phyloP scores from a whole-genome alignment of 768 basidiomycete genomes.

The Leccinum truebloodii region DNA sequence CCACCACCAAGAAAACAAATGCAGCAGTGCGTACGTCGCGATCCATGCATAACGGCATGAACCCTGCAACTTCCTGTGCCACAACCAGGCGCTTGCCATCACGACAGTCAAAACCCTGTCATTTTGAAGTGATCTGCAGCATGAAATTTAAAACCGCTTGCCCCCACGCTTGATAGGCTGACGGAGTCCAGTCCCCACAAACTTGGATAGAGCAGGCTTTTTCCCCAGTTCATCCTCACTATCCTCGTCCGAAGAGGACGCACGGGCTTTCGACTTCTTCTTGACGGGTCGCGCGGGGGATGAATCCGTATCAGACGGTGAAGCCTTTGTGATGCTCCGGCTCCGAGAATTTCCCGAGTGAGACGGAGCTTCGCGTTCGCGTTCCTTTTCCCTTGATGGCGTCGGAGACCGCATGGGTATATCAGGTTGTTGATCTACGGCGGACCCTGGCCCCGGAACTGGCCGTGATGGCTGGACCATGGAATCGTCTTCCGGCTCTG shows the following conservation, averaged over 20 bases:
- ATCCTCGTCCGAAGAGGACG: conserved; percentile 52
- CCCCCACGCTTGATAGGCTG: conserved; percentile 79
- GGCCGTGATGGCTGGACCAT: conserved; percentile 5
- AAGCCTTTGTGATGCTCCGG: conserved; percentile 26
- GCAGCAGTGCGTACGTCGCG: neutral
- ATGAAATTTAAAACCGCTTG: conserved; percentile 59
- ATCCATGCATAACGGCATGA: conserved; percentile 6
- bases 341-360: conserved; percentile 19
- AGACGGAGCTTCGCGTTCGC: neutral
- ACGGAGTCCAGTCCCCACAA: conserved; percentile 49
- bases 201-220: conserved; percentile 42
- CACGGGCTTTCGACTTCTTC: conserved; percentile 46
- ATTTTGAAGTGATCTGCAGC: neutral
- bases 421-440: conserved; percentile 16
- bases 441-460: neutral
- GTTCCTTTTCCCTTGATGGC: conserved; percentile 16
- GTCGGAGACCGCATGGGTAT: conserved; percentile 24
- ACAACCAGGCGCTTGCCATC: neutral
- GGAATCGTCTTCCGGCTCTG: conserved; percentile 30
- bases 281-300: conserved; percentile 56
- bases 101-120: neutral
- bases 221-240: conserved; percentile 56
- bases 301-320: conserved; percentile 47
- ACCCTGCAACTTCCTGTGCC: conserved; percentile 11
- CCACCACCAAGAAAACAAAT: neutral